Base-by-base conservation (phyloP, 352 stramenopile species). In the Globisporangium mamillatum region DNA sequence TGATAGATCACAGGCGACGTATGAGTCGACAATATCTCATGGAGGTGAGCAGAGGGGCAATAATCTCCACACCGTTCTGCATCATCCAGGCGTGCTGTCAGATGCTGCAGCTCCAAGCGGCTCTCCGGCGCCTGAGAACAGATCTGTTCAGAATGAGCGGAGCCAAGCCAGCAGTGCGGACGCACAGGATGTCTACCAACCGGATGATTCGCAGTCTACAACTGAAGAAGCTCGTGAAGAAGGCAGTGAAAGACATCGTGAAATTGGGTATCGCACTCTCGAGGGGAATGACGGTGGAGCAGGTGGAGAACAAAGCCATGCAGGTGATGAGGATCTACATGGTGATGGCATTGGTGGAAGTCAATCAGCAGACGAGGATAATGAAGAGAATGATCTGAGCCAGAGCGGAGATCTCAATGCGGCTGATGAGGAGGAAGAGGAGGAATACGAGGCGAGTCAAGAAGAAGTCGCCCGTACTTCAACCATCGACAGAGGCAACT, bases 401-500 rank as follows among this genome's bases (percentile, higher is more conserved):
- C 54, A 57, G 64, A 64, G 65, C 20, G 55, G 34, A 18, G 38
- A 68, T 12, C 58, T 65, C 7, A 41, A 71, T 1, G 64, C 72
- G 4, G 32, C 75, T 25, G 50, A 71, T 2, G 67, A 46, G 36
- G 36, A 44, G 36, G 36, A 44, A 16, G 36, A 44, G 5, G 58
- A 75, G 3, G 67, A 71, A 6, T 44, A 78, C 22, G 58, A 70
- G 5, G n/a, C 64, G 53, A 60, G 62, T 12, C 48, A 75, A 18
- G 50, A 77, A 8, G 63, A 57, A n/a, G 34, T 52, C 14, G 46
- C 56, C 25, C 29, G 71, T 64, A 53, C 22, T 12, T 85, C 78
- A 36, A 89, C 82, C 9, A 79, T 91, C 46, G 81, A 89, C 27
- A 70, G 70, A 52, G 82, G 79, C 50, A 88, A 86, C 46, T 78